Evolutionary conservation across 306 rosid genomes (phyloP).

Genomic region (Cicer pinnatifidum): DNA sequence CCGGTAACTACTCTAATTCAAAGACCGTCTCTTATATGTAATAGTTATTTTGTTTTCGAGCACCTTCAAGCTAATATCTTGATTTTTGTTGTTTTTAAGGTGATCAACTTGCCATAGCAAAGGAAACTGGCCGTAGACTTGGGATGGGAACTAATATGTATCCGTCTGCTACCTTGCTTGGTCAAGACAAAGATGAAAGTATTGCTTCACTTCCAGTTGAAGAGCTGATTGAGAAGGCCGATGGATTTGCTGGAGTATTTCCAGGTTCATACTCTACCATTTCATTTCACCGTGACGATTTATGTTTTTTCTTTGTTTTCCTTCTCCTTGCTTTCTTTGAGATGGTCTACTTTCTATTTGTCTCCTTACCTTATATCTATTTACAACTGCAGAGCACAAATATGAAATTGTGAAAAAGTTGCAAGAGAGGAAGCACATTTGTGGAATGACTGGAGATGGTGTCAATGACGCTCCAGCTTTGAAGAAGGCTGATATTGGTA

Average conservation of each 20-base stretch:
- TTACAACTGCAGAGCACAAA: constrained; percentile 70
- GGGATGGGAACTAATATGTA: constrained; percentile 99
- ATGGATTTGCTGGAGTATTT: constrained; percentile 99
- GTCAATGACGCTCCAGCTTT: constrained; percentile 99
- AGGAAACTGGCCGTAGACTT: constrained; percentile 96
- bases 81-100: constrained; percentile 54
- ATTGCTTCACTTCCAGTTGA: constrained; percentile 89
- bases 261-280: constrained; percentile 65
- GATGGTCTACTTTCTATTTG: background rate
- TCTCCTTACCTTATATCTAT: constrained; percentile 22
- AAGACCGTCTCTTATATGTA: background rate
- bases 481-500: constrained; percentile 98
- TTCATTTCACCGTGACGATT: background rate
- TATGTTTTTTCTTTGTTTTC: background rate
- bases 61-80: constrained; percentile 27
- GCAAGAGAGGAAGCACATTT: constrained; percentile 94
- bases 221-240: constrained; percentile 96
- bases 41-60: constrained; percentile 3
- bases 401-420: constrained; percentile 95
- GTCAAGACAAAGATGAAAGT: constrained; percentile 85
- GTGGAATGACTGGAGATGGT: constrained; percentile 99
- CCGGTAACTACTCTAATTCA: constrained; percentile 60
- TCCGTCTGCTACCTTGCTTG: constrained; percentile 92
- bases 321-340: background rate
- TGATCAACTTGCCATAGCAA: constrained; percentile 98